Conservation (phyloP, 2,329 filamentous ascomycete genomes). For the Helotiales sp. region DNA sequence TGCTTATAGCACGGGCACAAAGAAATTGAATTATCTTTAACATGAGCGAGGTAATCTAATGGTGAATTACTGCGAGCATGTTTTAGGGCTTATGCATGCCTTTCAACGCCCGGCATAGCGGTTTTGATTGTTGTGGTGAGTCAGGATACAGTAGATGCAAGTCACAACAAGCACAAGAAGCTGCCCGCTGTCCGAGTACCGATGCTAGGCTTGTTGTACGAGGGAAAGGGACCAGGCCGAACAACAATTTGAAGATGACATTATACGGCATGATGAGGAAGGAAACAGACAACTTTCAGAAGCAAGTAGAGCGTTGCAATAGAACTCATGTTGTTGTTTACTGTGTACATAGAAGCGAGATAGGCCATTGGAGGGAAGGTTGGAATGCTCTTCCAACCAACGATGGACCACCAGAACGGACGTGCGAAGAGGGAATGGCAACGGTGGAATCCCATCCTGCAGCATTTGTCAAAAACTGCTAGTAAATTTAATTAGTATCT, state of each 20-base stretch:
- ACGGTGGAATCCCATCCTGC: background rate
- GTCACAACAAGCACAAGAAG: background rate
- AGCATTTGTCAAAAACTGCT: background rate
- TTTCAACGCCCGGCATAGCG: conserved; percentile 5
- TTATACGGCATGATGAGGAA: background rate
- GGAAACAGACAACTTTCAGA: background rate
- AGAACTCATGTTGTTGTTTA: background rate
- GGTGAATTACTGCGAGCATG: background rate
- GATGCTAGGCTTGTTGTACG: background rate
- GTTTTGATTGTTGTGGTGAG: conserved; percentile 8
- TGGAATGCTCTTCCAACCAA: background rate
- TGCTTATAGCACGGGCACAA: background rate
- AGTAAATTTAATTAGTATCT: background rate
- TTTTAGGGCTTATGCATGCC: background rate
- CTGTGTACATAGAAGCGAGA: background rate
- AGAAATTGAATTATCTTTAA: background rate
- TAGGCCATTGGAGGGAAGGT: background rate
- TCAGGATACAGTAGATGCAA: conserved; percentile 3
- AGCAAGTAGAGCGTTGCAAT: background rate
- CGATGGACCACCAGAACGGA: background rate
- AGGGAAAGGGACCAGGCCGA: background rate
- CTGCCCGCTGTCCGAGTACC: conserved; percentile 5
- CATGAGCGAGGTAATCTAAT: background rate
- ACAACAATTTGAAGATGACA: background rate
- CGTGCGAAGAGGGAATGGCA: too few species aligned